A percentile compares a stretch with the other conserved stretches of the same genome.
Evolutionary conservation across 2,329 filamentous ascomycete species (phyloP).

Genomic region (Beauveria scarabaeidicola): DNA sequence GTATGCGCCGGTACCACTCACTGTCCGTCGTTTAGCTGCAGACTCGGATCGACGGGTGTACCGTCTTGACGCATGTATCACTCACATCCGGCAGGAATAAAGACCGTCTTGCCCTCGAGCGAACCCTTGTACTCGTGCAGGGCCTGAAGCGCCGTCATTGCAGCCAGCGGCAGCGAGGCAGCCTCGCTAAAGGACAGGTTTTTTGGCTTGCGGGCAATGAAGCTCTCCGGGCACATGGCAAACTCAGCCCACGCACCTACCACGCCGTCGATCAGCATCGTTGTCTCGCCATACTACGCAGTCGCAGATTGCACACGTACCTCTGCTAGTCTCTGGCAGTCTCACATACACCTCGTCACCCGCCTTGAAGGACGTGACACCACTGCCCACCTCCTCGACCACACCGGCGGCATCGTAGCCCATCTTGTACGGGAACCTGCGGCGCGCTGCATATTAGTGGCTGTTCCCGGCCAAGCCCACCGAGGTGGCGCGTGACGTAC

Average conservation of each 20-base stretch:
- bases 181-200: constrained; percentile 33
- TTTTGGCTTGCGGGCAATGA: constrained; percentile 30
- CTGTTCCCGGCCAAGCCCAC: no score
- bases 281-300: background rate
- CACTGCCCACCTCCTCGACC: background rate
- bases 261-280: background rate
- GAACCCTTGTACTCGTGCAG: constrained; percentile 29
- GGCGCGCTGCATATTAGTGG: no score
- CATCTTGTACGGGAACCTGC: constrained; percentile 11
- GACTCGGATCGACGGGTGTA: background rate
- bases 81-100: constrained; percentile 20
- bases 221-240: constrained; percentile 23
- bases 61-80: background rate
- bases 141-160: constrained; percentile 32
- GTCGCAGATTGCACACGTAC: constrained; percentile 3
- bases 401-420: constrained; percentile 7
- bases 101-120: constrained; percentile 25
- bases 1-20: constrained; percentile 19
- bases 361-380: background rate
- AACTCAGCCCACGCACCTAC: constrained; percentile 30
- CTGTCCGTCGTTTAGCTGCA: constrained; percentile 4
- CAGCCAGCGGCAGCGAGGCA: constrained; percentile 34
- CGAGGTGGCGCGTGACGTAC: constrained; percentile 15
- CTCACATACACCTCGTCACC: constrained; percentile 15
- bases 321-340: constrained; percentile 17